These are phyloP conservation scores for Cercospora sojina DNA, from an alignment of 2,329 filamentous ascomycete genomes.

Conservation along the genomic window DNA sequence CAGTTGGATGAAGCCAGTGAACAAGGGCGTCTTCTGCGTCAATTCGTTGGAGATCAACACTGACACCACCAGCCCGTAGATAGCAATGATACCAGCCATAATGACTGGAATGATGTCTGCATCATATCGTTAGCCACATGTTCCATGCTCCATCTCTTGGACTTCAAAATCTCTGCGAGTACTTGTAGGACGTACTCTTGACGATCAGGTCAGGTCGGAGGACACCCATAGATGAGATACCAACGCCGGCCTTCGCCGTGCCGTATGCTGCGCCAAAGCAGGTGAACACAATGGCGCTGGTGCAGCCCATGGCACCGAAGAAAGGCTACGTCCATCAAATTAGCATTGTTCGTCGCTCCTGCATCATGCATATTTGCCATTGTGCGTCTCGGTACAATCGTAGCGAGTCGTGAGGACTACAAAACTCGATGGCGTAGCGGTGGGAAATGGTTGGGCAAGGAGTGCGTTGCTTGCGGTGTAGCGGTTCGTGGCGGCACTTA, in stretches of 20 bases:
- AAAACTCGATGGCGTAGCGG: background rate
- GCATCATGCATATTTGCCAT: background rate
- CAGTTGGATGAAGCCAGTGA: conserved; percentile 54
- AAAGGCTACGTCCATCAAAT: conserved; percentile 62
- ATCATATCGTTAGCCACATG: conserved; percentile 18
- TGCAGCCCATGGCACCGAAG: conserved; percentile 97
- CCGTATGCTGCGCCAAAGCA: conserved; percentile 96
- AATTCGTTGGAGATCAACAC: conserved; percentile 57
- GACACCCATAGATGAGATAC: conserved; percentile 98
- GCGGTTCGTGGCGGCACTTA: conserved; percentile 60
- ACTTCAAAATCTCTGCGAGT: conserved; percentile 3
- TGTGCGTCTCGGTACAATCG: background rate
- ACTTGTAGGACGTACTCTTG: conserved; percentile 72
- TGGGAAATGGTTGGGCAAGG: conserved; percentile 2
- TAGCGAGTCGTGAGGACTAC: background rate
- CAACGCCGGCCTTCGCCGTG: conserved; percentile 98
- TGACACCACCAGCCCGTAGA: conserved; percentile 64
- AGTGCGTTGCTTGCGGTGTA: background rate
- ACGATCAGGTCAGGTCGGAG: conserved; percentile 96
- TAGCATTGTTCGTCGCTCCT: too few relatives aligned
- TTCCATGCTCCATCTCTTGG: background rate
- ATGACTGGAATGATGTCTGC: conserved; percentile 98
- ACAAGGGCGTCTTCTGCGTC: conserved; percentile 48
- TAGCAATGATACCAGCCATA: conserved; percentile 99
- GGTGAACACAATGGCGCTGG: conserved; percentile 91